Conservation (phyloP, 1,284 basidiomycete genomes). For the Cutaneotrichosporon cyanovorans region DNA sequence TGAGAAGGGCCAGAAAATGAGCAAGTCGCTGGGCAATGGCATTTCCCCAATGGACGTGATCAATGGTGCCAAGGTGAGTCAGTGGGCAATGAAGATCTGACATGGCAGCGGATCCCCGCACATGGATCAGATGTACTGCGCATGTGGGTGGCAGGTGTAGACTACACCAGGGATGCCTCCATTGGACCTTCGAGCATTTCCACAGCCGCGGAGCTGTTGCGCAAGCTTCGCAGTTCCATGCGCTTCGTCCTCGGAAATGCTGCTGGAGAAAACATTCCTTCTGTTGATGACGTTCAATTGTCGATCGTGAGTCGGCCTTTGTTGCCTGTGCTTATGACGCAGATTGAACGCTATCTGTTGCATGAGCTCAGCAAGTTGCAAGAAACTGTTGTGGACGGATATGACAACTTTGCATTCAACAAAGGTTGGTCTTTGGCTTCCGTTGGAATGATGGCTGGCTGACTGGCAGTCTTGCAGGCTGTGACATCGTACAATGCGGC, state of each 20-base stretch:
- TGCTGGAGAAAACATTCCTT: conserved; percentile 37
- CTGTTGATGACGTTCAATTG: conserved; percentile 23
- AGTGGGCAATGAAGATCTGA: neutral
- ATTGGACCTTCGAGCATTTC: conserved; percentile 72
- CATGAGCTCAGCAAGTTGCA: conserved; percentile 73
- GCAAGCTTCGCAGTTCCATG: conserved; percentile 80
- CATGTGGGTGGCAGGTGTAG: conserved; percentile 85
- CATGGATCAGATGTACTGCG: conserved; percentile 84
- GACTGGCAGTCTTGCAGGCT: conserved; percentile 44
- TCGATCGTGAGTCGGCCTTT: conserved; percentile 46
- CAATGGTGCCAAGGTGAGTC: conserved; percentile 64
- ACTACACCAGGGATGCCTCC: conserved; percentile 81
- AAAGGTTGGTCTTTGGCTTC: conserved; percentile 57
- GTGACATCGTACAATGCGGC: conserved; percentile 46
- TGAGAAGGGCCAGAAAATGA: conserved; percentile 90
- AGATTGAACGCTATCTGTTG: conserved; percentile 81
- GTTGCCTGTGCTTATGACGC: conserved; percentile 52
- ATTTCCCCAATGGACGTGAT: conserved; percentile 76
- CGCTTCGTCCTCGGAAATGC: conserved; percentile 86
- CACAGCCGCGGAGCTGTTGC: conserved; percentile 68
- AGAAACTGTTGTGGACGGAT: conserved; percentile 58
- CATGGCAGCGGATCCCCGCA: conserved; percentile 58
- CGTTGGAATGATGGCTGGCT: conserved; percentile 56
- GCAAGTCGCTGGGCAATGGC: conserved; percentile 92
- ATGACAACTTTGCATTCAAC: conserved; percentile 71